Conservation (phyloP, 345 rosid genomes). For the Alliaria petiolata region DNA sequence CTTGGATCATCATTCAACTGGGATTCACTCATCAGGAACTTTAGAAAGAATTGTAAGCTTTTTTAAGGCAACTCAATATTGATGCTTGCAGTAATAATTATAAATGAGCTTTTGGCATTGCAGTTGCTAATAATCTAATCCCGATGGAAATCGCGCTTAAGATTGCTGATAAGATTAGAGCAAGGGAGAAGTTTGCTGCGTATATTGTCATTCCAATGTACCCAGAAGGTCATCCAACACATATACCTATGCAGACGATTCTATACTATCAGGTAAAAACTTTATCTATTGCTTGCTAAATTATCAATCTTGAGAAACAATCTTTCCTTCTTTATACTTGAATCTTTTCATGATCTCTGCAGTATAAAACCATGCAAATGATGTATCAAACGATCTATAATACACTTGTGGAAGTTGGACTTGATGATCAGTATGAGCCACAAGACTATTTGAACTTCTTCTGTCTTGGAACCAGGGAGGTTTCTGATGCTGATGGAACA, state of each 20-base stretch:
- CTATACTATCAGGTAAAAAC: conserved; percentile 77
- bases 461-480: conserved; percentile 92
- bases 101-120: conserved; percentile 18
- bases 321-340: not conserved
- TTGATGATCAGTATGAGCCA: conserved; percentile 61
- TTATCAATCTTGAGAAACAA: not conserved
- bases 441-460: conserved; percentile 90
- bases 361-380: conserved; percentile 94
- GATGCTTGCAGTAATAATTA: not conserved
- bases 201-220: conserved; percentile 95
- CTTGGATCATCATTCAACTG: conserved; percentile 86
- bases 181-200: conserved; percentile 74
- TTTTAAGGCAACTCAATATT: not conserved
- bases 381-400: conserved; percentile 77
- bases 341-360: conserved; percentile 21
- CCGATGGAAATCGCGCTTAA: conserved; percentile 93
- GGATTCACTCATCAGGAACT: conserved; percentile 59
- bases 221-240: conserved; percentile 84
- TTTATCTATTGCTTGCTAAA: not conserved
- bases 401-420: conserved; percentile 74
- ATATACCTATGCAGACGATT: conserved; percentile 57
- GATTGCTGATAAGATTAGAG: conserved; percentile 79
- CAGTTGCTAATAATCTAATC: conserved; percentile 89
- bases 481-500: conserved; percentile 26
- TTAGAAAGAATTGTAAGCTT: conserved; percentile 39